Conservation (phyloP, 2,329 filamentous ascomycete genomes). For the Chaetomium globosum region DNA sequence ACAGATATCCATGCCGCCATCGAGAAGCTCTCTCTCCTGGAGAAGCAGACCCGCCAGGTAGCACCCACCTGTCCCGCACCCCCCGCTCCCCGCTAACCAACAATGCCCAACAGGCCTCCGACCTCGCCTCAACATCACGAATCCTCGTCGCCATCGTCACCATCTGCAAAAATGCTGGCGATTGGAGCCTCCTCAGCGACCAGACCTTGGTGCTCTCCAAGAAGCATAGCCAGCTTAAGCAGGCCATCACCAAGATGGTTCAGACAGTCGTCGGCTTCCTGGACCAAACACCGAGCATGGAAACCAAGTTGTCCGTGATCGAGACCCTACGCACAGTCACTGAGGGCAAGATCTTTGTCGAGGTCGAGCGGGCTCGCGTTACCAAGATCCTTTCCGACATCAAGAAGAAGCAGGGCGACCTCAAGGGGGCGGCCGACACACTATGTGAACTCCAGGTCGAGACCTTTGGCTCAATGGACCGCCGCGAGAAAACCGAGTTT, state of each 20-base stretch:
- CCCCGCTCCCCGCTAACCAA: slow-evolving; percentile 15
- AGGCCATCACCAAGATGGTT: slow-evolving; percentile 98
- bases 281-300: slow-evolving; percentile 78
- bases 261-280: slow-evolving; percentile 93
- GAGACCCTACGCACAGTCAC: slow-evolving; percentile 95
- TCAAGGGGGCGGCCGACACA: slow-evolving; percentile 86
- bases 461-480: slow-evolving; percentile 97
- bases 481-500: slow-evolving; percentile 97
- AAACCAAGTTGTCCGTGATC: slow-evolving; percentile 90
- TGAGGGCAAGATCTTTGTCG: slow-evolving; percentile 99
- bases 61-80: slow-evolving; percentile 20
- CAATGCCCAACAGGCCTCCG: slow-evolving; percentile 68
- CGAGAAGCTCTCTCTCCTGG: slow-evolving; percentile 86
- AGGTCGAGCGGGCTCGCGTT: slow-evolving; percentile 94
- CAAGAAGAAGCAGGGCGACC: slow-evolving; percentile 92
- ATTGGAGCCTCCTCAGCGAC: slow-evolving; percentile 95
- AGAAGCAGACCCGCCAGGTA: slow-evolving; percentile 98
- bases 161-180: slow-evolving; percentile 87
- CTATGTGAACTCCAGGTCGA: slow-evolving; percentile 97
- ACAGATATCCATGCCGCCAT: slow-evolving; percentile 82
- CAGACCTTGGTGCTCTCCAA: slow-evolving; percentile 95
- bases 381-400: slow-evolving; percentile 95
- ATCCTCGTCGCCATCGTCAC: slow-evolving; percentile 86
- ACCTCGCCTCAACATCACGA: slow-evolving; percentile 91
- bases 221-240: slow-evolving; percentile 99